Conservation (phyloP, 768 basidiomycete genomes). For the Mrakia frigida region DNA sequence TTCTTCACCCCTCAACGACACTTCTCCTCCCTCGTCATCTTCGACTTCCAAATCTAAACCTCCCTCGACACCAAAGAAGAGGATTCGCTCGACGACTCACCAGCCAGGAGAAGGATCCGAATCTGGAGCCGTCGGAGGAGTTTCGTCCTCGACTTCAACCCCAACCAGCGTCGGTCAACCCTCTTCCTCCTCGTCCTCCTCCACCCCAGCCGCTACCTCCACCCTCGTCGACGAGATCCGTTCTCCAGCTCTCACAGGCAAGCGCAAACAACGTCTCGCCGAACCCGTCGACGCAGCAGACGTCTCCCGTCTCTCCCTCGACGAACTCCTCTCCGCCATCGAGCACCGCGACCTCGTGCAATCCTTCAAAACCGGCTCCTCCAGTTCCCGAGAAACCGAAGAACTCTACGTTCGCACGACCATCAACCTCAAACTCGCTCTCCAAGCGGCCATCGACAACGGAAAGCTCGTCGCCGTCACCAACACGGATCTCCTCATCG, state of each 20-base stretch:
- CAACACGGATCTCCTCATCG: slow-evolving; percentile 34
- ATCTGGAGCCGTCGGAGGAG: background rate
- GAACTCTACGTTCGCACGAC: slow-evolving; percentile 39
- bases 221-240: slow-evolving; percentile 26
- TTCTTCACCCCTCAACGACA: background rate
- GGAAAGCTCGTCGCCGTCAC: slow-evolving; percentile 38
- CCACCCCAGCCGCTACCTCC: too few species aligned
- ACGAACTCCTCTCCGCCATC: slow-evolving; percentile 38
- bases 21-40: background rate
- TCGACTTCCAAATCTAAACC: background rate
- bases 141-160: background rate
- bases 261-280: slow-evolving; percentile 35
- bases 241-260: slow-evolving; percentile 42
- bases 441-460: slow-evolving; percentile 36
- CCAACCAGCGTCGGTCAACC: background rate
- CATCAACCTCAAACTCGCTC: slow-evolving; percentile 38
- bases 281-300: slow-evolving; percentile 36
- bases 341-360: slow-evolving; percentile 37
- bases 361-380: slow-evolving; percentile 35
- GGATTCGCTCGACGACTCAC: background rate
- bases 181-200: too few species aligned
- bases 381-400: slow-evolving; percentile 36
- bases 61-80: slow-evolving; percentile 20
- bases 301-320: slow-evolving; percentile 39
- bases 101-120: background rate